A percentile compares a stretch with the other conserved stretches of the same genome.
These are phyloP conservation scores for Lactarius sp. DNA, from an alignment of 768 basidiomycete species.

Conservation along the genomic window DNA sequence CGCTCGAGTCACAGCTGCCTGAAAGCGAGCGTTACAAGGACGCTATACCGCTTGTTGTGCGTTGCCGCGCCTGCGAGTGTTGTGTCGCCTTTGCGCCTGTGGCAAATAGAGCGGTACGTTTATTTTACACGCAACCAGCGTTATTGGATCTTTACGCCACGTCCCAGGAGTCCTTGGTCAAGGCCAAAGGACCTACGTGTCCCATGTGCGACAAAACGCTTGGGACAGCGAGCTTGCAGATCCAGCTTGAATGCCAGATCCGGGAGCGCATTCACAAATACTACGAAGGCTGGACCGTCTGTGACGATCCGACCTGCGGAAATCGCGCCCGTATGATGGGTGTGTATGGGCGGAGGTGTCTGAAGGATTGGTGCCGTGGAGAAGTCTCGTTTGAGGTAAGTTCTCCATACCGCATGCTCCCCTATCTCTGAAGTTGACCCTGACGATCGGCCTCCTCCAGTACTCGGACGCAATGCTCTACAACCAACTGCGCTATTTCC, in stretches of 20 bases:
- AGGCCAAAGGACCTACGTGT: conserved; percentile 63
- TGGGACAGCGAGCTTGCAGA: conserved; percentile 57
- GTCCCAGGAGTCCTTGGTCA: conserved; percentile 61
- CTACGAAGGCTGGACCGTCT: conserved; percentile 86
- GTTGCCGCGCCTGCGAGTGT: conserved; percentile 71
- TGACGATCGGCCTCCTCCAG: conserved; percentile 37
- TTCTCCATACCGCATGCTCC: conserved; percentile 8
- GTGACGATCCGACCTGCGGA: conserved; percentile 81
- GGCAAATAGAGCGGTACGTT: conserved; percentile 51
- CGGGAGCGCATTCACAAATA: conserved; percentile 71
- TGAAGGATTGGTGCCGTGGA: conserved; percentile 64
- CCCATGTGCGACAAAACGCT: conserved; percentile 56
- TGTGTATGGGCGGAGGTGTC: conserved; percentile 82
- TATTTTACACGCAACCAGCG: neutral
- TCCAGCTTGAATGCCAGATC: conserved; percentile 86
- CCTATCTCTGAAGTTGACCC: conserved; percentile 6
- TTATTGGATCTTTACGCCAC: neutral
- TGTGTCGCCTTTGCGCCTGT: conserved; percentile 55
- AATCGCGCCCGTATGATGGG: conserved; percentile 89
- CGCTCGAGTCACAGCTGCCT: conserved; percentile 84
- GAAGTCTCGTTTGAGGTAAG: conserved; percentile 71
- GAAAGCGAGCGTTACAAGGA: conserved; percentile 86
- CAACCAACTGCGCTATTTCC: conserved; percentile 84
- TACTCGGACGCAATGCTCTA: conserved; percentile 84
- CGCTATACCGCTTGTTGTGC: conserved; percentile 61